Conservation (phyloP, 2,329 filamentous ascomycete species). For the Ascosphaera pollenicola region DNA sequence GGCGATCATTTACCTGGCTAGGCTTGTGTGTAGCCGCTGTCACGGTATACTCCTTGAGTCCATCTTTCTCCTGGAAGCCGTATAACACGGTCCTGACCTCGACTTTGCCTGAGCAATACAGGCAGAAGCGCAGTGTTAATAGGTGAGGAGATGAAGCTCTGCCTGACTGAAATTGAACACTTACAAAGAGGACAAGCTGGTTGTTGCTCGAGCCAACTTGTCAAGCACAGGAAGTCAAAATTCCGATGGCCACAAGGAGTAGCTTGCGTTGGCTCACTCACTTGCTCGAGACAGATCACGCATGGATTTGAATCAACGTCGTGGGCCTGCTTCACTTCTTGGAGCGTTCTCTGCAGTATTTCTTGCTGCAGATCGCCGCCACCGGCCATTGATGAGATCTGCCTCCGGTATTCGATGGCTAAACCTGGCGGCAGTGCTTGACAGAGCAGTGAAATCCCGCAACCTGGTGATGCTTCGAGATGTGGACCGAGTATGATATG, state of each 20-base stretch:
- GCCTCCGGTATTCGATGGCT: too few relatives aligned
- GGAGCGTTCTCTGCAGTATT: conserved; percentile 22
- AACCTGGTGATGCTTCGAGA: too few relatives aligned
- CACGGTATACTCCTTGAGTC: conserved; percentile 36
- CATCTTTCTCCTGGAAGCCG: conserved; percentile 30
- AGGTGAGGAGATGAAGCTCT: not conserved
- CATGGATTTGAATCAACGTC: conserved; percentile 32
- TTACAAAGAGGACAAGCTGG: conserved; percentile 61
- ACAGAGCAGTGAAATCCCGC: too few relatives aligned
- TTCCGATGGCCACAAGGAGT: conserved; percentile 56
- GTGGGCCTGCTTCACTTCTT: conserved; percentile 19
- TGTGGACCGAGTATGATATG: too few relatives aligned
- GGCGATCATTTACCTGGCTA: too few relatives aligned
- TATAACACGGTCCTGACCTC: conserved; percentile 41
- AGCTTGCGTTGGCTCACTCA: conserved; percentile 50
- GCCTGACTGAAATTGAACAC: conserved; percentile 11
- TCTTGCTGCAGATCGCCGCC: conserved; percentile 20
- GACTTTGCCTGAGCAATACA: conserved; percentile 22
- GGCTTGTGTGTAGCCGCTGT: conserved; percentile 3
- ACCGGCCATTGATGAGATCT: conserved; percentile 13
- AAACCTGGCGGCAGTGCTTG: too few relatives aligned
- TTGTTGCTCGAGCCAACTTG: conserved; percentile 57
- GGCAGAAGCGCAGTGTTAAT: conserved; percentile 2
- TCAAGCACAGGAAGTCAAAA: conserved; percentile 70
- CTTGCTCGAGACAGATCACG: conserved; percentile 64